phyloP scores from a whole-genome alignment of 2,329 filamentous ascomycete genomes.

The Botryosphaeria dothidea region DNA sequence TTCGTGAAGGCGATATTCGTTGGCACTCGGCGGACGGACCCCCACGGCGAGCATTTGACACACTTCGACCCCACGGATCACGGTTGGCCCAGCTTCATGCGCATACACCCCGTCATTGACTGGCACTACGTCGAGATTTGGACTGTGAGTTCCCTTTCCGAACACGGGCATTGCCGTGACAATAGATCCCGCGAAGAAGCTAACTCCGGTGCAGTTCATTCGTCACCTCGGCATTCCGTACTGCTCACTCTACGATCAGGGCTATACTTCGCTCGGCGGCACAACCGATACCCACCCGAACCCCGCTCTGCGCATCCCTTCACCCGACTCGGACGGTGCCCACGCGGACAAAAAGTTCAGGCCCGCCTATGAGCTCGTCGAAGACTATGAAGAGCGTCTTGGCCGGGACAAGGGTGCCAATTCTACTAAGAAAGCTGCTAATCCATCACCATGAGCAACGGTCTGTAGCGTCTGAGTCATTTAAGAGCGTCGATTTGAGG shows the following conservation, averaged over 20 bases:
- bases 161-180: background rate
- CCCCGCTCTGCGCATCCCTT: constrained; percentile 54
- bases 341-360: constrained; percentile 30
- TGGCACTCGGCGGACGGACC: constrained; percentile 87
- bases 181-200: constrained; percentile 37
- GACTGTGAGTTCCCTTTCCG: constrained; percentile 46
- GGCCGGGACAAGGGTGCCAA: constrained; percentile 32
- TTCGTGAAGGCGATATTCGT: constrained; percentile 78
- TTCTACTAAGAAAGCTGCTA: background rate
- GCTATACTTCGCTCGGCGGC: constrained; percentile 91
- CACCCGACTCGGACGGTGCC: constrained; percentile 21
- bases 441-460: background rate
- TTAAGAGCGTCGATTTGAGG: background rate
- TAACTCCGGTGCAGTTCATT: constrained; percentile 57
- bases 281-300: constrained; percentile 88
- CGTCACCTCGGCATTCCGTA: constrained; percentile 78
- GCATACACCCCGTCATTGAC: constrained; percentile 92
- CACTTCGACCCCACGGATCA: constrained; percentile 86
- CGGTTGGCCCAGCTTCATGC: constrained; percentile 90
- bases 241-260: constrained; percentile 82
- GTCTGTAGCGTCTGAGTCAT: too few relatives aligned
- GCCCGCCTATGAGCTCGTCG: constrained; percentile 42
- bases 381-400: constrained; percentile 42
- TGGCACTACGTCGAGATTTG: constrained; percentile 97
- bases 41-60: constrained; percentile 75